Conservation (phyloP, 345 rosid genomes). For the Eucalyptus curtisii region DNA sequence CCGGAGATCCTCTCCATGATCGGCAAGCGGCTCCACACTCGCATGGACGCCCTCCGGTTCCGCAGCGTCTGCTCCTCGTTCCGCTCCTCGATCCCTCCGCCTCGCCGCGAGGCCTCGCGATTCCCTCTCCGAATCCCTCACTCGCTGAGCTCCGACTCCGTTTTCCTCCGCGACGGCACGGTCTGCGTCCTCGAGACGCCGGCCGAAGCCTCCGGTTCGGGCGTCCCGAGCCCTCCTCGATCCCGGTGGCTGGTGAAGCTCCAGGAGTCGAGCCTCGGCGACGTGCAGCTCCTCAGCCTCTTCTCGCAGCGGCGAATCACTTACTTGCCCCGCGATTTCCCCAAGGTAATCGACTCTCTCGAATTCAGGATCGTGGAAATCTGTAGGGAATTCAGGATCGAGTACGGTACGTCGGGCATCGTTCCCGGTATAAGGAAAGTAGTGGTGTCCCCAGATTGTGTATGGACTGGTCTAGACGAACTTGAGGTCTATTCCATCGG, state of each 20-base stretch:
- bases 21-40: not conserved
- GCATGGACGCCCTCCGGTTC: slow-evolving; percentile 1
- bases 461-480: not conserved
- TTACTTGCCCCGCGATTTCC: not conserved
- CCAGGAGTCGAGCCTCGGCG: not conserved
- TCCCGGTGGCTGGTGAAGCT: not conserved
- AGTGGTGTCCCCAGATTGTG: not conserved
- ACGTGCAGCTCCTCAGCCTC: not conserved
- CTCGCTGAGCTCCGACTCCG: not conserved
- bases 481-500: not conserved
- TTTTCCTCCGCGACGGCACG: not conserved
- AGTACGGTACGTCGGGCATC: not conserved
- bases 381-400: not conserved
- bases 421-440: not conserved
- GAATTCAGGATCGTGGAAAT: not conserved
- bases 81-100: not conserved
- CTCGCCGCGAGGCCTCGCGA: not conserved
- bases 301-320: not conserved
- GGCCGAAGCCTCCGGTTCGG: not conserved
- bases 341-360: not conserved
- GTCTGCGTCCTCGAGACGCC: not conserved
- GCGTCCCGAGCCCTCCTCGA: not conserved
- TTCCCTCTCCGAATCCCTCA: not conserved
- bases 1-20: not conserved
- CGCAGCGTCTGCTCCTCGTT: slow-evolving; percentile 9